Conservation (phyloP, 768 basidiomycete species). For the Boletus pseudo-olivaceus region DNA sequence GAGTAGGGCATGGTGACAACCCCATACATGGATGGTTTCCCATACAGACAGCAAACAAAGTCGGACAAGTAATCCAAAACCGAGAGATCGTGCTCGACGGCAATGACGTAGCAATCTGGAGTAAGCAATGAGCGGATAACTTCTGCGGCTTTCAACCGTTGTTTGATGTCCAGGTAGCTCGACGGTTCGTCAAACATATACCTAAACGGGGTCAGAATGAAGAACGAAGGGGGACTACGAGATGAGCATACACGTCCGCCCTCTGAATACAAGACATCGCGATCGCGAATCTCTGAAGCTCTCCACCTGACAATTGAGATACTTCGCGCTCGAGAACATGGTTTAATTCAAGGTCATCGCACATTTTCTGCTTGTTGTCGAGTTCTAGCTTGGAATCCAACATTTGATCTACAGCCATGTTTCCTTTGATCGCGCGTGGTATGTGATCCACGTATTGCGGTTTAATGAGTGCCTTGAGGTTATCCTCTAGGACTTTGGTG, state of each 20-base stretch:
- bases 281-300: slow-evolving; percentile 96
- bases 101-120: slow-evolving; percentile 88
- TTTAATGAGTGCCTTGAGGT: slow-evolving; percentile 97
- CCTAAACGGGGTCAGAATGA: slow-evolving; percentile 36
- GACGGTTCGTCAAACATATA: slow-evolving; percentile 99
- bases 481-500: slow-evolving; percentile 97
- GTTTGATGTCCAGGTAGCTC: slow-evolving; percentile 94
- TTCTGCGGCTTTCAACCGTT: slow-evolving; percentile 91
- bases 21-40: slow-evolving; percentile 95
- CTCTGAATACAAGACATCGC: slow-evolving; percentile 94
- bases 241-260: slow-evolving; percentile 81
- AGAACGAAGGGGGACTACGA: not conserved
- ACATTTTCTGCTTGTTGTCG: slow-evolving; percentile 84
- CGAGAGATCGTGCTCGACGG: slow-evolving; percentile 98
- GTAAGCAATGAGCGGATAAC: slow-evolving; percentile 86
- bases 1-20: slow-evolving; percentile 99
- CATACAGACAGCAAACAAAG: slow-evolving; percentile 96
- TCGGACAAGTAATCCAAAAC: slow-evolving; percentile 98
- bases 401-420: slow-evolving; percentile 85
- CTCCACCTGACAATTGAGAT: slow-evolving; percentile 87
- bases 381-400: slow-evolving; percentile 86
- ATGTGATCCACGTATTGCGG: slow-evolving; percentile 99
- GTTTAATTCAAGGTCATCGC: slow-evolving; percentile 83
- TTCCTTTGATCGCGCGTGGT: slow-evolving; percentile 90
- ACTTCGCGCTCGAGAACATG: slow-evolving; percentile 85